Evolutionary conservation across 2,329 filamentous ascomycete genomes (phyloP).

Genomic region (Xylaria sp.): DNA sequence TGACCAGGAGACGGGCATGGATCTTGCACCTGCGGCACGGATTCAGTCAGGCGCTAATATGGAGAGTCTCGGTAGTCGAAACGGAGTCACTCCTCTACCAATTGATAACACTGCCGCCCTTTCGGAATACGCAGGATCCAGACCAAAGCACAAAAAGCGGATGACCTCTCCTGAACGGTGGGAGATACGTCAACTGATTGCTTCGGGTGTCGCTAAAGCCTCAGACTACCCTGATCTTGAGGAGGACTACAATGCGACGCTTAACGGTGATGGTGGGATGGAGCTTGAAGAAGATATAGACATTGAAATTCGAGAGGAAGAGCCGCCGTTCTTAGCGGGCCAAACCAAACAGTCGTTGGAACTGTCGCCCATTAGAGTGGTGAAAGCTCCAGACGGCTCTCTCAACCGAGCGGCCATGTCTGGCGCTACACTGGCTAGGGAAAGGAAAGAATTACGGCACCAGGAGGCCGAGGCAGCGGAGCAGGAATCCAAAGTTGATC

Average conservation of each 20-base stretch:
- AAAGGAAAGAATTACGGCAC: slow-evolving; percentile 87
- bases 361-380: slow-evolving; percentile 92
- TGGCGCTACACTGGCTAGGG: slow-evolving; percentile 87
- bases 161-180: slow-evolving; percentile 97
- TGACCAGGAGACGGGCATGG: slow-evolving; percentile 86
- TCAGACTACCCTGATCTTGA: slow-evolving; percentile 95
- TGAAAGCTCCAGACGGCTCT: slow-evolving; percentile 98
- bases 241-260: slow-evolving; percentile 89
- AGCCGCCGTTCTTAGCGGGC: slow-evolving; percentile 93
- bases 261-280: slow-evolving; percentile 86
- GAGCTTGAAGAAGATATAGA: slow-evolving; percentile 97
- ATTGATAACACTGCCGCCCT: slow-evolving; percentile 69
- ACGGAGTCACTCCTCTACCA: slow-evolving; percentile 59
- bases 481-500: slow-evolving; percentile 81
- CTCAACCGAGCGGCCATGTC: slow-evolving; percentile 97
- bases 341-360: slow-evolving; percentile 98
- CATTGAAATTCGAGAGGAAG: slow-evolving; percentile 95
- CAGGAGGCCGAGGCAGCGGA: slow-evolving; percentile 85
- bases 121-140: slow-evolving; percentile 66
- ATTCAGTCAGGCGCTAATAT: slow-evolving; percentile 92
- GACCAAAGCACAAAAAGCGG: slow-evolving; percentile 79
- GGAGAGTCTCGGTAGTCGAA: slow-evolving; percentile 75
- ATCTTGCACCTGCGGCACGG: slow-evolving; percentile 80
- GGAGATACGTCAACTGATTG: slow-evolving; percentile 97
- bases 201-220: slow-evolving; percentile 91